Conservation (phyloP, 257 asterid species). For the Solanum clarkiae region DNA sequence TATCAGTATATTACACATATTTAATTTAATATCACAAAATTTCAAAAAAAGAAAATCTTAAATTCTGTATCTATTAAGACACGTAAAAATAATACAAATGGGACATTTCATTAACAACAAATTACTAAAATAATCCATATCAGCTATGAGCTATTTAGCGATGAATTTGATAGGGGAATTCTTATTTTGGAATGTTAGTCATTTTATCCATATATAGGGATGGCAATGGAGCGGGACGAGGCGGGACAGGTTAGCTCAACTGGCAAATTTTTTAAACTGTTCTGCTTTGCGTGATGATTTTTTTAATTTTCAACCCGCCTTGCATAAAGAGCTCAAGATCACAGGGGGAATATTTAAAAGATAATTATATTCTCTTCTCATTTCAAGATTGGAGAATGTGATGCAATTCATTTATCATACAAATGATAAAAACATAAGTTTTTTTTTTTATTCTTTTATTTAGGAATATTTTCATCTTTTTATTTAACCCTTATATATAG, state of each 20-base stretch:
- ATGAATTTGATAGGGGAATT: background rate
- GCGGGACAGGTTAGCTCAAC: no score
- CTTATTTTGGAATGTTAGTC: background rate
- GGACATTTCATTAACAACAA: no score
- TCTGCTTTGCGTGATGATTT: no score
- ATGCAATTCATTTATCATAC: background rate
- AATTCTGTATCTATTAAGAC: no score
- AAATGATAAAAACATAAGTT: background rate
- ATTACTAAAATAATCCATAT: no score
- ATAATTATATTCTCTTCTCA: background rate
- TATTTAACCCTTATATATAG: background rate
- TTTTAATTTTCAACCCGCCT: no score
- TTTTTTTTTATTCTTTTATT: background rate
- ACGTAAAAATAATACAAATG: background rate
- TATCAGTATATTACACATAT: no score
- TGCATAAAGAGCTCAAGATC: background rate
- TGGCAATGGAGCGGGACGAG: no score
- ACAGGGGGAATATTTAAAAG: background rate
- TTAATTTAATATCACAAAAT: no score
- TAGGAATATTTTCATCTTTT: background rate
- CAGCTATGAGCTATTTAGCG: background rate
- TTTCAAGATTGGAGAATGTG: background rate
- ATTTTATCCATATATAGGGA: background rate
- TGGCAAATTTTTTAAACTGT: no score
- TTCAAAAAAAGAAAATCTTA: no score